Conservation (phyloP, 2,329 filamentous ascomycete genomes). For the Lasiodiplodia sp. region DNA sequence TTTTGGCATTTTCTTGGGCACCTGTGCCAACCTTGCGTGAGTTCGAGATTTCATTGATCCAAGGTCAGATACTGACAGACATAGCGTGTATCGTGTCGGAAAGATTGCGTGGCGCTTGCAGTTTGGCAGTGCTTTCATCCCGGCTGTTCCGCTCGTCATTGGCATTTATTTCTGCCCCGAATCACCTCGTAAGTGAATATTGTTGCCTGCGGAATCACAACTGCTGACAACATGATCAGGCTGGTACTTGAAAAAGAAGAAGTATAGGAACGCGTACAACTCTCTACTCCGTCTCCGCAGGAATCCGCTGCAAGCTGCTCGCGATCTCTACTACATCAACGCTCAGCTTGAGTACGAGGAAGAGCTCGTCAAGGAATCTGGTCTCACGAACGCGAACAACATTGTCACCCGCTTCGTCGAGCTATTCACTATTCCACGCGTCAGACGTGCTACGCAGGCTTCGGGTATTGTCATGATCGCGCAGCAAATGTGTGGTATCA, state of each 20-base stretch:
- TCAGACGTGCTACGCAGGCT: constrained; percentile 76
- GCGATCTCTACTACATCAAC: constrained; percentile 53
- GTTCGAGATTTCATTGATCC: background rate
- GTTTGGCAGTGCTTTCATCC: constrained; percentile 49
- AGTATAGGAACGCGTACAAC: constrained; percentile 47
- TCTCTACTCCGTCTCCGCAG: constrained; percentile 50
- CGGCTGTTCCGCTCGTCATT: constrained; percentile 47
- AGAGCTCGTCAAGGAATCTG: constrained; percentile 40
- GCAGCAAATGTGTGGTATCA: constrained; percentile 67
- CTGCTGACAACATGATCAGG: background rate
- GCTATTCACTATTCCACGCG: constrained; percentile 71
- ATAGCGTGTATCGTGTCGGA: constrained; percentile 44
- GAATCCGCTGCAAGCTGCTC: constrained; percentile 50
- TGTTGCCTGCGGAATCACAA: background rate
- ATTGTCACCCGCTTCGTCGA: constrained; percentile 58
- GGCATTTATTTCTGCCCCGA: constrained; percentile 53
- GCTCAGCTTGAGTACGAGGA: constrained; percentile 47
- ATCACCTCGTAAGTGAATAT: constrained; percentile 37
- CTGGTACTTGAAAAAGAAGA: constrained; percentile 51
- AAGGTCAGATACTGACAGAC: constrained; percentile 36
- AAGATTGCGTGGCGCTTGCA: constrained; percentile 50
- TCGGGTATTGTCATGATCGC: constrained; percentile 80
- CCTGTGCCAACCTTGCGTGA: constrained; percentile 47
- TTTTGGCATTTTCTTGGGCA: constrained; percentile 56
- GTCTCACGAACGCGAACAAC: constrained; percentile 37